phyloP scores from a whole-genome alignment of 1,284 basidiomycete genomes.

The Phenoliferia sp. region DNA sequence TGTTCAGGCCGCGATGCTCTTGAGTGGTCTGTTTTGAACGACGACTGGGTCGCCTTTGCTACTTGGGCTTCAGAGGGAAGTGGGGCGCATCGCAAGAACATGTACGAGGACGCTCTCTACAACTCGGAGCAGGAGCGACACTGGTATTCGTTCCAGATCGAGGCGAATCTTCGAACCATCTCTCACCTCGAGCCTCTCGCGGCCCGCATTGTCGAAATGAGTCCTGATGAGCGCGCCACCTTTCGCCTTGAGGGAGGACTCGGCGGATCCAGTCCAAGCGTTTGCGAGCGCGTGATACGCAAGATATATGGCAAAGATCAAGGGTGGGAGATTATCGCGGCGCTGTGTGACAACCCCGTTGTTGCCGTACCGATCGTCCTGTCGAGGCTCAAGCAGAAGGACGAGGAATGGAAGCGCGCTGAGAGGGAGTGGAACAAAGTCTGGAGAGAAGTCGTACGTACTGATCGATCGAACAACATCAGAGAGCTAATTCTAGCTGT shows the following conservation, averaged over 20 bases:
- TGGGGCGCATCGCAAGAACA: conserved; percentile 87
- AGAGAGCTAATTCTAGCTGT: no score
- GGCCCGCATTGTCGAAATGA: conserved; percentile 78
- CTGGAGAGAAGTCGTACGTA: conserved; percentile 79
- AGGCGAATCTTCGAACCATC: conserved; percentile 27
- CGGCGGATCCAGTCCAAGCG: conserved; percentile 77
- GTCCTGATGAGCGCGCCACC: conserved; percentile 72
- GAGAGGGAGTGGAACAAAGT: conserved; percentile 96
- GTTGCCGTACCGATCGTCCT: conserved; percentile 91
- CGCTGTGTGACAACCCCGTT: conserved; percentile 85
- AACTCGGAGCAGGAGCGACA: conserved; percentile 90
- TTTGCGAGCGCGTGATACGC: conserved; percentile 91
- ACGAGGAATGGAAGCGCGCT: conserved; percentile 94
- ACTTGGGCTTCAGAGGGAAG: conserved; percentile 91
- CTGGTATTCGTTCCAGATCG: conserved; percentile 33
- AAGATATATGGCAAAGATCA: conserved; percentile 87
- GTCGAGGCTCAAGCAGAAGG: conserved; percentile 83
- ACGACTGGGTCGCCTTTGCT: conserved; percentile 94
- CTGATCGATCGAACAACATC: no score
- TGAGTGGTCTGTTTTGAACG: conserved; percentile 93
- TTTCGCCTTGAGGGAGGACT: conserved; percentile 65
- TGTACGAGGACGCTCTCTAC: conserved; percentile 92
- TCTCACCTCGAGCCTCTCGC: conserved; percentile 27
- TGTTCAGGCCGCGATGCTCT: conserved; percentile 94
- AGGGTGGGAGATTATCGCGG: conserved; percentile 78